Conservation (phyloP, 495 filamentous ascomycete species). For the Aspergillus nidulans region DNA sequence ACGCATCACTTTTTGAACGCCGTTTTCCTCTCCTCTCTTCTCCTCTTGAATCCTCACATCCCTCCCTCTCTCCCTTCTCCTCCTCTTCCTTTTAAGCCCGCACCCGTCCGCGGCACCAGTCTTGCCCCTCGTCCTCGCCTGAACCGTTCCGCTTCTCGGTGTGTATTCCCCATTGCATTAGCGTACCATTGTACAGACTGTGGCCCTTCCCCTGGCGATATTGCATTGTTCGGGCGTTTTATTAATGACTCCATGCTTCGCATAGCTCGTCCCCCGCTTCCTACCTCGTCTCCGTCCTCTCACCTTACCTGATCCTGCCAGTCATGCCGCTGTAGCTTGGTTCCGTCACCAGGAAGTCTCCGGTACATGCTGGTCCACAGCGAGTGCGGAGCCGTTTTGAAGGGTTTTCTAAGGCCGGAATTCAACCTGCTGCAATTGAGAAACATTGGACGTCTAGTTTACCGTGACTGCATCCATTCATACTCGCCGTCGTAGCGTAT, state of each 20-base stretch:
- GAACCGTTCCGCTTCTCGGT: constrained; percentile 16
- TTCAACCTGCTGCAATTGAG: constrained; percentile 14
- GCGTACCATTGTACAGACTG: constrained; percentile 12
- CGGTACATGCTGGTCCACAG: constrained; percentile 17
- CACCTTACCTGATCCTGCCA: constrained; percentile 10
- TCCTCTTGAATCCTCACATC: constrained; percentile 18
- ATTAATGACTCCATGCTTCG: constrained; percentile 11
- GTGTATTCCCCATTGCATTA: constrained; percentile 22
- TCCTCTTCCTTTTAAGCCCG: constrained; percentile 18
- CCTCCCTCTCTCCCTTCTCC: constrained; percentile 13
- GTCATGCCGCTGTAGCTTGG: constrained; percentile 23
- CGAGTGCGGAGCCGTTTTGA: constrained; percentile 14
- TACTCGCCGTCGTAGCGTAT: constrained; percentile 21
- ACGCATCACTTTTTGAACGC: constrained; percentile 42
- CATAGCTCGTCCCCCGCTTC: constrained; percentile 12
- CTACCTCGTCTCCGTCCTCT: constrained; percentile 4
- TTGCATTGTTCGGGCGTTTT: constrained; percentile 8
- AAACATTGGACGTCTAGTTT: constrained; percentile 9
- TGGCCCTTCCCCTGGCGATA: constrained; percentile 8
- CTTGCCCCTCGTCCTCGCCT: constrained; percentile 17
- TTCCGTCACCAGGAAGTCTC: constrained; percentile 16
- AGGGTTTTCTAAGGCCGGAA: constrained; percentile 6
- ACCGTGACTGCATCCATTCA: constrained; percentile 10
- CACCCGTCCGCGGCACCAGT: constrained; percentile 1
- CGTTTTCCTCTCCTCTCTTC: constrained; percentile 27